Conservation (phyloP, 2,329 filamentous ascomycete species). For the Sclerotinia sclerotiorum region DNA sequence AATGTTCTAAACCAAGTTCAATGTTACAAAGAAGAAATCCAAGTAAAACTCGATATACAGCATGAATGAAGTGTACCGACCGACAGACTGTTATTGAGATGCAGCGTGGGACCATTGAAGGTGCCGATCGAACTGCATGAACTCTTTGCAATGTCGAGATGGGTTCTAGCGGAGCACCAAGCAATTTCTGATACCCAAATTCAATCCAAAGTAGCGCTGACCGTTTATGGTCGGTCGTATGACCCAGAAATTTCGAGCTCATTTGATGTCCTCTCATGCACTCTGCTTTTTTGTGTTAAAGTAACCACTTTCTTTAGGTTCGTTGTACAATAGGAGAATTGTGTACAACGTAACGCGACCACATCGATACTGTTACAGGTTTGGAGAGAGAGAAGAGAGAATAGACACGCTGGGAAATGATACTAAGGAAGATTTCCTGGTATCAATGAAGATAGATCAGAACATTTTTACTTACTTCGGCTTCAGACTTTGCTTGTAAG, state of each 20-base stretch:
- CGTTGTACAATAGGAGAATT: neutral
- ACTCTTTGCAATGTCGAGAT: neutral
- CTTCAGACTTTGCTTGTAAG: slow-evolving; percentile 54
- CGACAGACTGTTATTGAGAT: neutral
- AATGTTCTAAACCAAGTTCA: neutral
- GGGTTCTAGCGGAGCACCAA: neutral
- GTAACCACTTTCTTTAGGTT: neutral
- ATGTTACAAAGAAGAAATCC: neutral
- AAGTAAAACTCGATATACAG: no score
- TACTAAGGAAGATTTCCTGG: neutral
- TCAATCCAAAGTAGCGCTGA: neutral
- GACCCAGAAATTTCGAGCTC: neutral
- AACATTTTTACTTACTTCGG: slow-evolving; percentile 47
- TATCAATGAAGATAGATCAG: neutral
- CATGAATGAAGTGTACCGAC: neutral
- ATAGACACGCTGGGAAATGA: neutral
- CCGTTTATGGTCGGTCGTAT: neutral
- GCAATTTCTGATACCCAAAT: neutral
- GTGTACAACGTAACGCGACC: neutral
- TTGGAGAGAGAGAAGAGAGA: neutral
- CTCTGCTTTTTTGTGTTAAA: neutral
- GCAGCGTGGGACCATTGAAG: neutral
- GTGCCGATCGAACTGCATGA: neutral
- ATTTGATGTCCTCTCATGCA: neutral
- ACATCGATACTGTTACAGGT: neutral